Conservation (phyloP, 2,329 filamentous ascomycete genomes). For the Fusarium siculi region DNA sequence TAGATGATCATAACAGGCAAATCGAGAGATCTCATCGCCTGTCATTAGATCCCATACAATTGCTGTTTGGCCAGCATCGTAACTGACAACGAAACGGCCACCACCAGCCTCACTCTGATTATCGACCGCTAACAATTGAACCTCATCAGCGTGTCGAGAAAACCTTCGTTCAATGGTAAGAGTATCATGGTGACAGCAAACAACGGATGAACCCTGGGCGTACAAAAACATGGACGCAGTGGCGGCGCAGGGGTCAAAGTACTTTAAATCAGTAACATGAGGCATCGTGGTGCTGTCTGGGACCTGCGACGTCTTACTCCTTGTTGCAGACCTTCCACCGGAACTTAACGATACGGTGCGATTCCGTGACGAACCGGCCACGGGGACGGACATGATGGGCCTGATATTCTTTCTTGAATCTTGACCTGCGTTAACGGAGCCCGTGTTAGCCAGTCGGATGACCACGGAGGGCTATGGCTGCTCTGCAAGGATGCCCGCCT, state of each 20-base stretch:
- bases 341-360: conserved; percentile 69
- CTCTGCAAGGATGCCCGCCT: conserved; percentile 41
- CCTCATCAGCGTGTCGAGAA: conserved; percentile 82
- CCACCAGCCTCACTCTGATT: conserved; percentile 89
- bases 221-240: conserved; percentile 93
- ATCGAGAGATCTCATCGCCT: conserved; percentile 89
- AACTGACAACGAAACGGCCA: conserved; percentile 89
- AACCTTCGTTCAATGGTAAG: conserved; percentile 89
- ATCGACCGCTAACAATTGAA: conserved; percentile 87
- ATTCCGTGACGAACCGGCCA: conserved; percentile 65
- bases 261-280: conserved; percentile 59
- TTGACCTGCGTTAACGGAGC: conserved; percentile 35
- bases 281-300: conserved; percentile 65
- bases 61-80: conserved; percentile 88
- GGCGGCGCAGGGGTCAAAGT: conserved; percentile 88
- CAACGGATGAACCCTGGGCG: conserved; percentile 81
- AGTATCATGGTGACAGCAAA: conserved; percentile 93
- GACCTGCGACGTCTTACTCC: conserved; percentile 54
- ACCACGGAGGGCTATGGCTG: conserved; percentile 35
- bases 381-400: conserved; percentile 66
- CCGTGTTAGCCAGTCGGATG: conserved; percentile 37
- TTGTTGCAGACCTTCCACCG: conserved; percentile 64
- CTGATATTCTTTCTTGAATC: conserved; percentile 49
- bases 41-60: conserved; percentile 98
- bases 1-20: conserved; percentile 89